Percentiles rank a stretch among this genome's conserved stretches.
phyloP scores from a whole-genome alignment of 2,329 filamentous ascomycete species.

The Calonectria fujianensis region DNA sequence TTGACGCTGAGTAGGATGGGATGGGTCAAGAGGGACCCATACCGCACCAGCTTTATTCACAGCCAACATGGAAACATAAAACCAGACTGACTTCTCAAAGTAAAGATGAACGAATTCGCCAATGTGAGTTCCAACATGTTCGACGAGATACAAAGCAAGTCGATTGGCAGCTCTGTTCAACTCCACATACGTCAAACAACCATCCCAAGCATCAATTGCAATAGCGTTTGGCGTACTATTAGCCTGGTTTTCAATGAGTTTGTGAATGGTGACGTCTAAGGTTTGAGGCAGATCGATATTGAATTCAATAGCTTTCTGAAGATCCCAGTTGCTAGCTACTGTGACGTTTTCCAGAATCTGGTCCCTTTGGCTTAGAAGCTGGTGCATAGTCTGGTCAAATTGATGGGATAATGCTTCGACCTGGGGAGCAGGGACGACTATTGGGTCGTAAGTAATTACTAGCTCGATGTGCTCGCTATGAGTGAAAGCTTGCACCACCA shows the following conservation, averaged over 20 bases:
- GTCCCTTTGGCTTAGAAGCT: constrained; percentile 1
- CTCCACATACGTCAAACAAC: constrained; percentile 37
- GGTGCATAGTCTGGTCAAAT: constrained; percentile 11
- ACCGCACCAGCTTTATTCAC: constrained; percentile 52
- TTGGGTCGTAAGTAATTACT: constrained; percentile 40
- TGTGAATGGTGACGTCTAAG: constrained; percentile 18
- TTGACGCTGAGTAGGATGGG: constrained; percentile 42
- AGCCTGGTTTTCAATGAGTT: constrained; percentile 32
- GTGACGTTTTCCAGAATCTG: neutral
- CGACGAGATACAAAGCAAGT: constrained; percentile 30
- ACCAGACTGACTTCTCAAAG: constrained; percentile 53
- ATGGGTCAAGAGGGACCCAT: constrained; percentile 51
- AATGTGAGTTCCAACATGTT: constrained; percentile 17
- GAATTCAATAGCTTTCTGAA: neutral
- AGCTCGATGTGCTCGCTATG: constrained; percentile 45
- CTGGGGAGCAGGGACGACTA: neutral
- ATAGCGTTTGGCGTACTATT: neutral
- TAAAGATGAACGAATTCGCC: constrained; percentile 27
- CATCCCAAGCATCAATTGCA: constrained; percentile 48
- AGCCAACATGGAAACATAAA: constrained; percentile 50
- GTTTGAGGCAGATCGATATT: neutral
- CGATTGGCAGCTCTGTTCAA: constrained; percentile 20
- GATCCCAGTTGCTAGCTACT: constrained; percentile 6
- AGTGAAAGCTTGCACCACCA: constrained; percentile 40
- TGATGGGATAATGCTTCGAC: neutral